Evolutionary conservation across 306 rosid genomes (phyloP).

Genomic region (Rosa persica): DNA sequence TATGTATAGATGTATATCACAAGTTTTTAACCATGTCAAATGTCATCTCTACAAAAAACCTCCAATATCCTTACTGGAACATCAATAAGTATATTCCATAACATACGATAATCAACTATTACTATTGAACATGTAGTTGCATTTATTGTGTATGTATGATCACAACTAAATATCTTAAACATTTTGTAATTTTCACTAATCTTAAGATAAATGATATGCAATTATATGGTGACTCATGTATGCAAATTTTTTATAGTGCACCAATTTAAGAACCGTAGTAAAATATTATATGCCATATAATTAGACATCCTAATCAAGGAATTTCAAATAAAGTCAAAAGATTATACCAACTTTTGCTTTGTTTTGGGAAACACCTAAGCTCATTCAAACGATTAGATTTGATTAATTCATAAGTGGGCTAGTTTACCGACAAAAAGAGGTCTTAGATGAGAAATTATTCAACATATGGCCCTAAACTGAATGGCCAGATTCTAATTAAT

Average conservation of each 20-base stretch:
- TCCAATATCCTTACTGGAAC: too few relatives aligned
- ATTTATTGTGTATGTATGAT: too few relatives aligned
- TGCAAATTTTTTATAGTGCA: background rate
- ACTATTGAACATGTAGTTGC: too few relatives aligned
- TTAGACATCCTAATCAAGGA: background rate
- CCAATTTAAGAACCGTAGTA: background rate
- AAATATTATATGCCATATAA: background rate
- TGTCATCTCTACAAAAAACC: too few relatives aligned
- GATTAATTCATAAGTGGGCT: background rate
- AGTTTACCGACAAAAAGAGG: slow-evolving; percentile 10
- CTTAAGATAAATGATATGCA: too few relatives aligned
- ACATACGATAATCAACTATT: too few relatives aligned
- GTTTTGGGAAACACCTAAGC: slow-evolving; percentile 13
- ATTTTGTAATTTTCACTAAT: too few relatives aligned
- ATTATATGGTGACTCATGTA: background rate
- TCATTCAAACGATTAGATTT: slow-evolving; percentile 6
- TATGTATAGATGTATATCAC: too few relatives aligned
- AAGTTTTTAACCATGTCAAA: background rate
- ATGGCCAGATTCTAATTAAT: background rate
- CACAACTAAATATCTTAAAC: too few relatives aligned
- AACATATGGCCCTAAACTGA: background rate
- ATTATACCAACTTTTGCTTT: slow-evolving; percentile 16
- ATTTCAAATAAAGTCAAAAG: slow-evolving; percentile 19
- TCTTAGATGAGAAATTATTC: background rate
- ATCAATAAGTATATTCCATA: too few relatives aligned